Base-by-base conservation (phyloP, 2,329 filamentous ascomycete species). In the Calonectria hongkongensis region DNA sequence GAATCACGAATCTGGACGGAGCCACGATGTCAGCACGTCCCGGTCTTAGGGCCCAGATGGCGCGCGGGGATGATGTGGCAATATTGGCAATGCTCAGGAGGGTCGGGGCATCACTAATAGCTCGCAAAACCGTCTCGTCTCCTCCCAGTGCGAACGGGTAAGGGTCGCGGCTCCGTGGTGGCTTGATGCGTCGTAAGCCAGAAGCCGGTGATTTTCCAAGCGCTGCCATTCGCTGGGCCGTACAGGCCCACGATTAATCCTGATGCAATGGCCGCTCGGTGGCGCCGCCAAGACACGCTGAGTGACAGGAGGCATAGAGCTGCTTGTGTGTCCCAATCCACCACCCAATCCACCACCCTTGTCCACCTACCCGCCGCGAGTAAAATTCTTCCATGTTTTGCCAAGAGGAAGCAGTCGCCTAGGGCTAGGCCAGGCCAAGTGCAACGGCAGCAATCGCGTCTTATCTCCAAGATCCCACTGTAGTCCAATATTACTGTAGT, bases 11-110 rank as follows among this genome's bases (percentile, higher is more conserved):
- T 36, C 15, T 7, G 5, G n/a, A 60, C 27, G 54, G 36, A 18
- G 54, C 36, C 21, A 27, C 54, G 33, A 41, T 36, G 54, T 41
- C 54, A 60, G 33, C n/a, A 36, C 33, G 33, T 36, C 33, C 33
- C 33, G 7, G 10, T 6, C 12, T 36, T 12, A 9, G 33, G 33
- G 33, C 8, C 33, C 10, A 10, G 33, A 13, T 13, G 33, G 33
- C 10, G 33, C 33, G 33, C 7, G 33, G 33, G 33, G 33, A 36
- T 36, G 33, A 36, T 36, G 33, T 36, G 33, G 33, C 33, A 36
- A 36, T 13, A 13, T 36, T 36, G 33, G 33, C 33, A 13, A 10
- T 13, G 10, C 12, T 36, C 33, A 33, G 30, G 30, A 33, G 30
- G 9, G 30, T 9, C 30, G 30, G 21, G 21, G 21, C 21, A 21